Evolutionary conservation across 495 filamentous ascomycete species (phyloP), one percentile per base, ranked within the genome.

Genomic region (Aspergillus sparsus): DNA sequence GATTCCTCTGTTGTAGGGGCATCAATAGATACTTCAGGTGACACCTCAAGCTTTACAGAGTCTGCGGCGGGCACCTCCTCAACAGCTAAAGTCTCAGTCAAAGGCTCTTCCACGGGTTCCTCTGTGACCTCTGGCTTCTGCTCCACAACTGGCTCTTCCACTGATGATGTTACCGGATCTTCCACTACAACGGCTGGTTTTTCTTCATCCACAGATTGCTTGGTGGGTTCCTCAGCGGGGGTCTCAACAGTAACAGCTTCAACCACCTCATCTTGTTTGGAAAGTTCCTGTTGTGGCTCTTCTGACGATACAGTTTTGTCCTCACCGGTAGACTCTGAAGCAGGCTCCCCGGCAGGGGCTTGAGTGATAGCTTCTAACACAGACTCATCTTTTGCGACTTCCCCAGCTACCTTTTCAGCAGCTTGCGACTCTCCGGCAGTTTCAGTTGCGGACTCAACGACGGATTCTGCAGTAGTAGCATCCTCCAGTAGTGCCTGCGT

Each of bases 191-290:
- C 49, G 9, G 59, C 32, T 15, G 45, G 15, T 56, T 64, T 27
- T 27, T 27, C 21, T 27, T 27, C 21, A 27, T 27, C 21, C 3
- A 27, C 21, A 27, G 57, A 36, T 32, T 59, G 60, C 12, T 66
- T 68, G 5, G 53, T 49, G 46, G 63, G 35, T 41, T 65, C 62
- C 35, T 66, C 67, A 7, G 46, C 58, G 77, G 68, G 67, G 52
- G 65, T 16, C 42, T 65, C 42, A 31, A 60, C 56, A 49, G 61
- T 27, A 36, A 21, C 32, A 31, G 41, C 34, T 32, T 66, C 63
- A 6, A 53, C 55, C n/a, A 49, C 61, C 9, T 42, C 39, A 11
- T 42, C 39, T 15, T 27, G 21, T 42, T 42, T 11, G 39, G 39
- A 5, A 2, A 42, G 12, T 42, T 15, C 39, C 3, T 27, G 21